Base-by-base conservation (phyloP, 441 rosid genomes). In the California macrophylla region DNA sequence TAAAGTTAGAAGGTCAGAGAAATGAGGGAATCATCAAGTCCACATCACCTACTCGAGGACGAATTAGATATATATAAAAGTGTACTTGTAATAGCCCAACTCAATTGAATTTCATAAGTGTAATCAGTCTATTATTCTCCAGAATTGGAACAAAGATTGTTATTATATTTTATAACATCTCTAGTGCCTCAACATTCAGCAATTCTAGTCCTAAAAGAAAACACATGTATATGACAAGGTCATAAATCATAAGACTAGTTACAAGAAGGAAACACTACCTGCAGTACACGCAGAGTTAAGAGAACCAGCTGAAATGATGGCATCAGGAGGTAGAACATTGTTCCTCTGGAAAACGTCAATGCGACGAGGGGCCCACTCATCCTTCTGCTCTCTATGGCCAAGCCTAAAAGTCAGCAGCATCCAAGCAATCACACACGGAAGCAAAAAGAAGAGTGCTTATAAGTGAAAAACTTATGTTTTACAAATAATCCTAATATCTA, bases 351-450 rank as follows among this genome's bases (percentile, higher is more conserved):
- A 94, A 42, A 89, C 77, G 2, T 92, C 97, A 74, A 94, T 76
- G 62, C 97, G 99, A 40, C 97, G 97, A 77, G 99, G 99, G 71
- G 71, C 74, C 97, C 97, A 92, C 76, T 92, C 98, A 82, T 94
- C 99, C 84, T 92, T 94, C 83, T 94, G 99, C 83, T 94, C 99
- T 79, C 90, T 87, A 72, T 92, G 98, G 36, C 99, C 99, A 75
- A 94, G 99, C 86, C 98, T 94, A 80, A 16, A 74, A 30, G 47
- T 74, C 18, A 45, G 52, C 65, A 72, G 70, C 42, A 56, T 9
- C 58, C 26, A 54, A 66, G 34, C 65, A 77, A 66, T 82, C 58
- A 76, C 63, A 72, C 32, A 64, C 38, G 67, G 3, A n/a, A 15
- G 7, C 16, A 15, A 2, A 23, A 67, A 67, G 24, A 67, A 47